These are phyloP conservation scores for Camelina laxa DNA, from an alignment of 345 rosid genomes.

Conservation along the genomic window DNA sequence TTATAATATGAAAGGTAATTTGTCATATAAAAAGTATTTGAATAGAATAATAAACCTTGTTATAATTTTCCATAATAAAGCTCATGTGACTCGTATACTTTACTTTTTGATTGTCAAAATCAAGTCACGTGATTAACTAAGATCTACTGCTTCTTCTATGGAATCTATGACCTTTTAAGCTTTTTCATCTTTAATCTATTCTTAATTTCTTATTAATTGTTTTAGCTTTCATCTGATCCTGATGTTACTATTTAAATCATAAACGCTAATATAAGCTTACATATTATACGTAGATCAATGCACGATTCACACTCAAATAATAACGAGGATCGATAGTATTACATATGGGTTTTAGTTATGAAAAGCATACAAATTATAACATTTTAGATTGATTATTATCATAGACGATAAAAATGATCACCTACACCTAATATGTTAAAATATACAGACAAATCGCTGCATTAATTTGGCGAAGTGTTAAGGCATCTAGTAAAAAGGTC, in stretches of 20 bases:
- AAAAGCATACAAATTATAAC: too few species aligned
- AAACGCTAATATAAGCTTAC: too few species aligned
- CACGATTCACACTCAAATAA: too few species aligned
- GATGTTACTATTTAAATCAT: not conserved
- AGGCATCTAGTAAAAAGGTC: constrained; percentile 13
- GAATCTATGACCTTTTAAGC: constrained; percentile 30
- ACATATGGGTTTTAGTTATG: too few species aligned
- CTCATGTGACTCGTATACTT: constrained; percentile 31
- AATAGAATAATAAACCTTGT: too few species aligned
- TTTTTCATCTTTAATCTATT: constrained; percentile 21
- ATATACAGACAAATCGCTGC: not conserved
- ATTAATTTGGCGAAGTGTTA: not conserved
- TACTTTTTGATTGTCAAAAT: constrained; percentile 35
- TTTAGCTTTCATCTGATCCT: constrained; percentile 12
- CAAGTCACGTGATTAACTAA: constrained; percentile 42
- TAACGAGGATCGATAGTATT: too few species aligned
- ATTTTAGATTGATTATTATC: not conserved
- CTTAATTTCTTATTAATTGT: constrained; percentile 5
- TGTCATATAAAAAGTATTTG: not conserved
- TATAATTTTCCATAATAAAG: not conserved
- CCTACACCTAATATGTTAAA: not conserved
- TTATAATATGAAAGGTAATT: constrained; percentile 5
- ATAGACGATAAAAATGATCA: not conserved
- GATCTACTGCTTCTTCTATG: constrained; percentile 17
- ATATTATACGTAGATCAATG: too few species aligned